Conservation (phyloP, 306 rosid genomes). For the Rosa persica region DNA sequence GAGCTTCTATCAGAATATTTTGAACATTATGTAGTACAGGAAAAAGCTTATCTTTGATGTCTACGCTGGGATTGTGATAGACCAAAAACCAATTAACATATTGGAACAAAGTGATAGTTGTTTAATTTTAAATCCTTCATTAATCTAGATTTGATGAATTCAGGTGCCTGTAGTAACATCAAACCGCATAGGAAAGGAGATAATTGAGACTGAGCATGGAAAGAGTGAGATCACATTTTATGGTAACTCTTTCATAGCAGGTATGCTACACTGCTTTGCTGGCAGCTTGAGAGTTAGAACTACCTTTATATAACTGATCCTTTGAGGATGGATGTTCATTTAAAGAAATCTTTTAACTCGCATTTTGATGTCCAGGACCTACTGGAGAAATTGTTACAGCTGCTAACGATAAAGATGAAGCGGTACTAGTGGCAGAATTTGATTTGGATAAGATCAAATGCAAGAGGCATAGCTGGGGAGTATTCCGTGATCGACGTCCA, state of each 20-base stretch:
- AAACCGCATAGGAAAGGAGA: constrained; percentile 86
- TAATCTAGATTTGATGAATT: constrained; percentile 24
- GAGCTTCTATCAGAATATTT: background rate
- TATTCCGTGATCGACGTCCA: constrained; percentile 91
- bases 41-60: background rate
- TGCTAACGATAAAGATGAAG: constrained; percentile 79
- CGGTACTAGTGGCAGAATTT: constrained; percentile 70
- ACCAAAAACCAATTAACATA: background rate
- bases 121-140: background rate
- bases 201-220: constrained; percentile 84
- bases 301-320: background rate
- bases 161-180: constrained; percentile 97
- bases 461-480: constrained; percentile 81
- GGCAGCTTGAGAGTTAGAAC: background rate
- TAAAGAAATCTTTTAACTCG: background rate
- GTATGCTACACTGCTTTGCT: constrained; percentile 37
- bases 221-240: constrained; percentile 74
- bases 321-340: background rate
- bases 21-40: background rate
- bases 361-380: constrained; percentile 57
- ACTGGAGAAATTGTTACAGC: constrained; percentile 83
- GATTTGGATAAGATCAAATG: constrained; percentile 78
- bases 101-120: background rate
- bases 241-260: constrained; percentile 95
- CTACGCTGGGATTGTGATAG: background rate